Percentiles rank a stretch among this genome's conserved stretches.
These are phyloP conservation scores for Solanum rostratum DNA, from an alignment of 257 asterid species.

Conservation along the genomic window DNA sequence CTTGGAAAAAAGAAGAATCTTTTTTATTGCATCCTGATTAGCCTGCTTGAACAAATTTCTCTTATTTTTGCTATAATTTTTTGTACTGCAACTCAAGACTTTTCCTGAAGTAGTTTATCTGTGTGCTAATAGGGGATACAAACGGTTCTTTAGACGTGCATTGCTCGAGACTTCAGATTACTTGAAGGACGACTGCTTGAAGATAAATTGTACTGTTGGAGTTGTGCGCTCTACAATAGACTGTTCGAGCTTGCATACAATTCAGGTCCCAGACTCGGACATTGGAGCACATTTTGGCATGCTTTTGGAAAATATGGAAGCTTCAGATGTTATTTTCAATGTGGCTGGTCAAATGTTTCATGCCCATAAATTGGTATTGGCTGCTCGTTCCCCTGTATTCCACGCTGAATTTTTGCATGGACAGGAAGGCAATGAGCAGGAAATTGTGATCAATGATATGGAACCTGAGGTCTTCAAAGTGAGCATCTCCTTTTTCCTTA, in stretches of 20 bases:
- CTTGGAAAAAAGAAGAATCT: background rate
- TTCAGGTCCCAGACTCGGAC: conserved; percentile 84
- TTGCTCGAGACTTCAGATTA: conserved; percentile 85
- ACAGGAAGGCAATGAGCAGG: conserved; percentile 44
- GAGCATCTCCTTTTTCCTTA: background rate
- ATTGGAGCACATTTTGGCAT: conserved; percentile 83
- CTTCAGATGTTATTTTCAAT: conserved; percentile 65
- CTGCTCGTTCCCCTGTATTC: conserved; percentile 80
- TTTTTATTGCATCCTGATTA: background rate
- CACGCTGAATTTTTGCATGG: conserved; percentile 49
- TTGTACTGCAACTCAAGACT: background rate
- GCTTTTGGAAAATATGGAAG: conserved; percentile 79
- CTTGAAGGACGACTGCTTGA: conserved; percentile 97
- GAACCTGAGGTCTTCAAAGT: conserved; percentile 96
- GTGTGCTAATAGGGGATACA: conserved; percentile 66
- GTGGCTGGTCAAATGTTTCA: conserved; percentile 76
- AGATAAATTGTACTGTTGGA: conserved; percentile 97
- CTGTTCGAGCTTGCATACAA: conserved; percentile 66
- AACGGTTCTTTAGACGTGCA: conserved; percentile 81
- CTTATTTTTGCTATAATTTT: background rate
- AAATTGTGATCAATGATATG: conserved; percentile 56
- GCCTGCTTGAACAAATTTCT: background rate
- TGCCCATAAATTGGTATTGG: conserved; percentile 93
- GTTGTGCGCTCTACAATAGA: conserved; percentile 91
- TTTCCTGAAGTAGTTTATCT: background rate